Conservation (phyloP, 257 asterid species). For the Solanum virginianum region DNA sequence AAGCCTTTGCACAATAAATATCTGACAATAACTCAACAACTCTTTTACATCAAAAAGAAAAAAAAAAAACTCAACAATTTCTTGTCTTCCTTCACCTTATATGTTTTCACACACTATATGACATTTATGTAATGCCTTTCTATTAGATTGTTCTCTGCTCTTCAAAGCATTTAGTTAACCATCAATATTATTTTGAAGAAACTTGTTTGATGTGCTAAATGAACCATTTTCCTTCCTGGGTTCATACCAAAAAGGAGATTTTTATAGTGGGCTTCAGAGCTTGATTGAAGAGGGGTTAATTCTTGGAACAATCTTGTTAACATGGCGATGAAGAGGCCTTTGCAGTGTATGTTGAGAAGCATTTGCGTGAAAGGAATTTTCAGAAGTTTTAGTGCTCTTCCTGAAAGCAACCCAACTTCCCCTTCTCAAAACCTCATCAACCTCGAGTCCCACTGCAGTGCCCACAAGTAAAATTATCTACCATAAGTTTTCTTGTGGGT, state of each 20-base stretch:
- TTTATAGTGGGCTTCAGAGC: not conserved
- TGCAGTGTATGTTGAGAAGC: slow-evolving; percentile 23
- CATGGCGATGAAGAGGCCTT: slow-evolving; percentile 45
- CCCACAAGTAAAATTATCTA: slow-evolving; percentile 53
- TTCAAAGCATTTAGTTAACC: not conserved
- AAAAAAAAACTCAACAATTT: not conserved
- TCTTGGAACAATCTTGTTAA: not conserved
- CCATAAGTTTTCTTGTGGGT: not conserved
- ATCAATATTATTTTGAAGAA: not conserved
- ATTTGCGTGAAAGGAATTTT: slow-evolving; percentile 20
- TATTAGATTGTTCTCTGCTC: not conserved
- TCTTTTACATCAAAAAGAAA: not conserved
- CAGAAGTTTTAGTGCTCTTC: slow-evolving; percentile 38
- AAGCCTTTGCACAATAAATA: not conserved
- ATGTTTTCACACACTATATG: not conserved
- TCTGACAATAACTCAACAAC: not conserved
- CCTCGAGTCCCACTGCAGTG: slow-evolving; percentile 62
- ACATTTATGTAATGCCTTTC: not conserved
- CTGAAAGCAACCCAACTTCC: slow-evolving; percentile 27
- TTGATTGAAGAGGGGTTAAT: not conserved
- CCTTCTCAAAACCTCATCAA: slow-evolving; percentile 61
- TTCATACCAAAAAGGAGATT: no score
- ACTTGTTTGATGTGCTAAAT: not conserved
- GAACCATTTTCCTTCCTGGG: not conserved
- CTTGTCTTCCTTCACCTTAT: not conserved